Conservation (phyloP, 768 basidiomycete genomes). For the Rubroboletus satanas region DNA sequence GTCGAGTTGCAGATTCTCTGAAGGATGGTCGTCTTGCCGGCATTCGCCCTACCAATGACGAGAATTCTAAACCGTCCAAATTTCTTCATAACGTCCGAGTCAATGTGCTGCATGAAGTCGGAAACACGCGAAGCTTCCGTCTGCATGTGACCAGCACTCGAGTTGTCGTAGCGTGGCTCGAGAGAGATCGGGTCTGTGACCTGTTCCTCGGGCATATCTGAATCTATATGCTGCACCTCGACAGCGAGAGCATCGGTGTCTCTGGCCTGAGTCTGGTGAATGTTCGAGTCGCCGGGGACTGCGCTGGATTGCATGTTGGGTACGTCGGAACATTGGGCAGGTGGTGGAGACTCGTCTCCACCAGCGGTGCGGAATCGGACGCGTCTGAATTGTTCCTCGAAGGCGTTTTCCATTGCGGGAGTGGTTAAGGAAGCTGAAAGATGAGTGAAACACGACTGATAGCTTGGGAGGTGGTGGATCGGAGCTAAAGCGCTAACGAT, state of each 20-base stretch:
- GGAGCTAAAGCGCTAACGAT: no score
- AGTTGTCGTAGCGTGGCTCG: background rate
- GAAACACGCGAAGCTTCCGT: background rate
- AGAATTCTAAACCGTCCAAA: background rate
- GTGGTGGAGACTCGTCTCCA: background rate
- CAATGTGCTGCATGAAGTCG: background rate
- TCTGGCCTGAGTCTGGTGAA: background rate
- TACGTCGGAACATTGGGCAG: background rate
- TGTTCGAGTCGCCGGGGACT: background rate
- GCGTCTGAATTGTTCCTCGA: background rate
- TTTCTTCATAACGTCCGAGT: background rate
- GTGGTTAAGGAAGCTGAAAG: background rate
- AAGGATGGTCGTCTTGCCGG: background rate
- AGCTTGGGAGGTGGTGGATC: background rate
- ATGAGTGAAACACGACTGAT: background rate
- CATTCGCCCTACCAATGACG: background rate
- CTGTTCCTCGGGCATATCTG: no score
- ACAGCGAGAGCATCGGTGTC: no score
- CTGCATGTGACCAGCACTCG: background rate
- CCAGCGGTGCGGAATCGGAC: background rate
- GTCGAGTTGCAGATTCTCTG: background rate
- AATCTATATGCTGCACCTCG: no score
- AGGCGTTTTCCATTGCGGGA: background rate
- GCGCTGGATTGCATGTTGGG: background rate
- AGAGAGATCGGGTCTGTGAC: no score